Conservation (phyloP, 2,329 filamentous ascomycete species). For the Fusarium armeniacum region DNA sequence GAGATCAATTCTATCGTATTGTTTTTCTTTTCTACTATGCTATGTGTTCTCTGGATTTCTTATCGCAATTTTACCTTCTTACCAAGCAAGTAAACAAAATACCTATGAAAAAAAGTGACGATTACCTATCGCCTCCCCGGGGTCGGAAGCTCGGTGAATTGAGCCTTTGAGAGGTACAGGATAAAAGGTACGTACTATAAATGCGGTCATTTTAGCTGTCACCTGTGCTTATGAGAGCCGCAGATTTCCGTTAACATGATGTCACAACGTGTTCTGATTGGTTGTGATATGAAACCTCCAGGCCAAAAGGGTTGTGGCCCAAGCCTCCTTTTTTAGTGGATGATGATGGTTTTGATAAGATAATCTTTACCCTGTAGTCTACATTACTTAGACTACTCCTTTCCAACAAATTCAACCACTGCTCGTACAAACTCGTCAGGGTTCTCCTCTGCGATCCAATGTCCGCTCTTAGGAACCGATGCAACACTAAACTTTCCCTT, state of each 20-base stretch:
- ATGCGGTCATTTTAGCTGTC: slow-evolving; percentile 33
- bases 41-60: background rate
- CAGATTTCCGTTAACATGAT: slow-evolving; percentile 46
- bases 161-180: slow-evolving; percentile 3
- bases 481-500: slow-evolving; percentile 15
- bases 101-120: slow-evolving; percentile 13
- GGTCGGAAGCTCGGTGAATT: slow-evolving; percentile 45
- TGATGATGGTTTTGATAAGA: slow-evolving; percentile 40
- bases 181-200: slow-evolving; percentile 19
- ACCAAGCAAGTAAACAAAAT: slow-evolving; percentile 18
- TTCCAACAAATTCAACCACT: slow-evolving; percentile 25
- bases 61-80: slow-evolving; percentile 13
- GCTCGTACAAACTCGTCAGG: slow-evolving; percentile 16
- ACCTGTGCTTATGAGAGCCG: slow-evolving; percentile 39
- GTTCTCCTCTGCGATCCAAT: slow-evolving; percentile 33
- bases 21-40: background rate
- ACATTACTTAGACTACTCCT: background rate
- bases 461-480: slow-evolving; percentile 21
- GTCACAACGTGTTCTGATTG: slow-evolving; percentile 41
- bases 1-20: background rate
- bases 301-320: slow-evolving; percentile 31
- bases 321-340: slow-evolving; percentile 26
- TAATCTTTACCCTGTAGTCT: slow-evolving; percentile 23
- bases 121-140: slow-evolving; percentile 35
- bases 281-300: slow-evolving; percentile 1